Conservation (phyloP, 495 filamentous ascomycete genomes). For the Halenospora varia region DNA sequence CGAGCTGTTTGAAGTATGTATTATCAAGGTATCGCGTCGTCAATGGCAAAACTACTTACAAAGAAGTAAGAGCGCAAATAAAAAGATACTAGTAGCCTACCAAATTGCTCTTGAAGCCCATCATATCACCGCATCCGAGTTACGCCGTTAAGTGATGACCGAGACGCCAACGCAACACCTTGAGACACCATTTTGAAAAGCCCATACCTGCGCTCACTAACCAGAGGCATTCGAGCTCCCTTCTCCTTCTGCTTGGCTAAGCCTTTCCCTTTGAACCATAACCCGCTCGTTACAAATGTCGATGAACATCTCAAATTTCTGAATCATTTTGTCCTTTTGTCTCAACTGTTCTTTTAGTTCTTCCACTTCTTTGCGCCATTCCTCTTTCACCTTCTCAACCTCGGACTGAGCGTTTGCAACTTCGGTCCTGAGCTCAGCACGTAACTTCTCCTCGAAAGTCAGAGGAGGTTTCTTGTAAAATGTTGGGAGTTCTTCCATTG, state of each 20-base stretch:
- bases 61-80: neutral
- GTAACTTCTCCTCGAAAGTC: constrained; percentile 50
- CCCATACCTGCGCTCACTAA: neutral
- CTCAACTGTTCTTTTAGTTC: constrained; percentile 42
- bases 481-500: constrained; percentile 46
- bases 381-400: constrained; percentile 38
- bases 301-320: constrained; percentile 56
- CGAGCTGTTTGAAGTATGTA: too few relatives aligned
- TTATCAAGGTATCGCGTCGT: too few relatives aligned
- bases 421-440: constrained; percentile 48
- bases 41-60: neutral
- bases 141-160: neutral
- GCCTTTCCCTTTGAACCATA: constrained; percentile 44
- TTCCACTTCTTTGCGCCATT: constrained; percentile 44
- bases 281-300: constrained; percentile 56
- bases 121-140: neutral
- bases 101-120: too few relatives aligned
- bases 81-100: too few relatives aligned
- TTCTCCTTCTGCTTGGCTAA: constrained; percentile 24
- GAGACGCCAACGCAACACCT: neutral
- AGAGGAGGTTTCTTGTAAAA: constrained; percentile 52
- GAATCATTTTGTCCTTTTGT: constrained; percentile 50
- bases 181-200: neutral
- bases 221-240: constrained; percentile 2
- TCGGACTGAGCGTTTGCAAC: constrained; percentile 46